Evolutionary conservation across 106 monocot species (phyloP).

Genomic region (Acorus calamus): DNA sequence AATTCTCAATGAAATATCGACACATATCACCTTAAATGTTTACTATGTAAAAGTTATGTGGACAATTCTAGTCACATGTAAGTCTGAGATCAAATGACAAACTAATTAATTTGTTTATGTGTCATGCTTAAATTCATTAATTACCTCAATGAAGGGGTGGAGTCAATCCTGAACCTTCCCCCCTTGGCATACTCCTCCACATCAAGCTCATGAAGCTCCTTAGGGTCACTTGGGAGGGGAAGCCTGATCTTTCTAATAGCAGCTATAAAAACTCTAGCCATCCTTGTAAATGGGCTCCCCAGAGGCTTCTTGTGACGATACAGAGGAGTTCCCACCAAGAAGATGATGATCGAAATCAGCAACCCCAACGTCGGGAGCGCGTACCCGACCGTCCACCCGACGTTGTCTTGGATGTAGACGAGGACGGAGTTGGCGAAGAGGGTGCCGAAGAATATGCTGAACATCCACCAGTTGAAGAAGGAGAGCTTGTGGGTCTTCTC

Average conservation of each 20-base stretch:
- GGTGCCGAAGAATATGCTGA: constrained; percentile 74
- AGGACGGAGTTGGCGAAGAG: constrained; percentile 66
- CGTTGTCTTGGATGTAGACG: constrained; percentile 71
- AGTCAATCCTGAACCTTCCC: constrained; percentile 14
- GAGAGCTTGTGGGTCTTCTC: constrained; percentile 64
- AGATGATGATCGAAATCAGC: constrained; percentile 20
- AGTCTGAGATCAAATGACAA: too few species aligned
- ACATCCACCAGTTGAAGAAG: constrained; percentile 99
- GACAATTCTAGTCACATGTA: too few species aligned
- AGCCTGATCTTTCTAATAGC: constrained; percentile 31
- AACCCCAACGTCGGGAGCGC: constrained; percentile 32
- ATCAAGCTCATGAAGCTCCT: constrained; percentile 33
- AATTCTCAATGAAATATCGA: too few species aligned
- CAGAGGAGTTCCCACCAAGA: constrained; percentile 36
- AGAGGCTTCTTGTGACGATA: constrained; percentile 38
- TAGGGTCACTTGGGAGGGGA: constrained; percentile 22
- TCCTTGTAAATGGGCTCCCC: constrained; percentile 37
- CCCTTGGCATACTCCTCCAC: constrained; percentile 11
- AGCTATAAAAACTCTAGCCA: constrained; percentile 34
- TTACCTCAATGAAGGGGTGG: constrained; percentile 30
- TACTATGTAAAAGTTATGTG: too few species aligned
- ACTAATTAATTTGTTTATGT: too few species aligned
- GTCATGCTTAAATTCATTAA: not conserved
- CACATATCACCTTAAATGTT: too few species aligned
- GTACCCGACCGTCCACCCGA: constrained; percentile 60